Conservation (phyloP, 371 early-diverging fungal species). For the Actinomortierella ambigua region DNA sequence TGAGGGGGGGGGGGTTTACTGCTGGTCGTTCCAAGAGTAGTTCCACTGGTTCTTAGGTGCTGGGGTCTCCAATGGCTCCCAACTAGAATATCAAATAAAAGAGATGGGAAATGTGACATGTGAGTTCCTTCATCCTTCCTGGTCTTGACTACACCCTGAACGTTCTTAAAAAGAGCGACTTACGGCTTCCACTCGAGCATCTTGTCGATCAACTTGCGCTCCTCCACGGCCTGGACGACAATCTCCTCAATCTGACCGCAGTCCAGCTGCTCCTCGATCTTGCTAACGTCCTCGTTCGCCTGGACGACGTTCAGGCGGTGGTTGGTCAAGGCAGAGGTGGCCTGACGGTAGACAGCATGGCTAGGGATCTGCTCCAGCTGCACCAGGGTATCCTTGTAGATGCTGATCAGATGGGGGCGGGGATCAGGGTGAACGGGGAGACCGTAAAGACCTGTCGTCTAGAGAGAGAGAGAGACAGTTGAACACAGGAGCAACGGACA, state of each 20-base stretch:
- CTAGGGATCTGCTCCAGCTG: constrained; percentile 77
- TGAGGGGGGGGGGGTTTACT: constrained; percentile 14
- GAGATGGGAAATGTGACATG: background rate
- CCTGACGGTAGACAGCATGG: constrained; percentile 83
- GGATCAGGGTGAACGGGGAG: constrained; percentile 87
- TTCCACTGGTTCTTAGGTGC: constrained; percentile 88
- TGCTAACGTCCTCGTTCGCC: constrained; percentile 66
- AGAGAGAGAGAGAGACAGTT: too few relatives aligned
- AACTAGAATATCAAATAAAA: constrained; percentile 34
- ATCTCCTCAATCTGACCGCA: constrained; percentile 93
- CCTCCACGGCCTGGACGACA: constrained; percentile 86
- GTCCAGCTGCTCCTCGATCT: constrained; percentile 79
- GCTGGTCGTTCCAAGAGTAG: constrained; percentile 51
- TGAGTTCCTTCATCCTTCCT: too few relatives aligned
- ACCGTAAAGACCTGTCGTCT: constrained; percentile 86
- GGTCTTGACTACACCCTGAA: too few relatives aligned
- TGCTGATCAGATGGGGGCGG: constrained; percentile 81
- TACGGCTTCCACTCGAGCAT: constrained; percentile 90
- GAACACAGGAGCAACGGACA: too few relatives aligned
- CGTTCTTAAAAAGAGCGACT: constrained; percentile 30
- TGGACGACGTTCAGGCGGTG: constrained; percentile 80
- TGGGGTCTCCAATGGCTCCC: constrained; percentile 82
- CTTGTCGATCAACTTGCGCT: constrained; percentile 76
- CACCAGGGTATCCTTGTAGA: constrained; percentile 76
- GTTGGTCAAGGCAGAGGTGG: constrained; percentile 76